Base-by-base conservation (phyloP, 177 flowering plant genomes). In the Vitis hybrid region DNA sequence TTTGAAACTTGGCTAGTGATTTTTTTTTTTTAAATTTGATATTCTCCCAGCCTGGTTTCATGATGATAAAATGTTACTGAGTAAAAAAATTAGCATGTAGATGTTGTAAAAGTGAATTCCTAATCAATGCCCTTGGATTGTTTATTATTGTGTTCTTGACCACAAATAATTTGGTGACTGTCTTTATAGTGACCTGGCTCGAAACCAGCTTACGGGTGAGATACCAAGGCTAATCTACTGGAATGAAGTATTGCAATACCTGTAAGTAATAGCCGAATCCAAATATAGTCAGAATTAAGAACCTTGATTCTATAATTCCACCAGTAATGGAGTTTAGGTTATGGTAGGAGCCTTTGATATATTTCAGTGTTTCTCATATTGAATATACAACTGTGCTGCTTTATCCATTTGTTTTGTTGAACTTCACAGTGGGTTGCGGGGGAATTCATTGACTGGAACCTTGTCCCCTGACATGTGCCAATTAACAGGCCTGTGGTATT, bases 391-490 rank as follows among this genome's bases (percentile, higher is more conserved):
- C 48, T n/a, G 49, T 62, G 67, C 18, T 5, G 39, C 3, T 26
- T 51, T 10, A 65, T 51, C 33, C 22, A 22, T 51, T 51, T 11
- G 18, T 11, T 15, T 13, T 22, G 48, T 59, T 55, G 16, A 31
- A 48, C 20, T 61, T 33, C 55, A 5, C 74, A 94, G 98, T 10
- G 98, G 97, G 2, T 69, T 94, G 64, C 80, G 98, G 1, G 94
- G 90, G 8, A 94, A 94, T 71, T 79, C 67, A 1, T 76, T 93
- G 67, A 87, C 91, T 10, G 98, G 97, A 70, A 78, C 86, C 14
- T 60, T 94, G 64, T 93, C 98, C 5, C 86, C 90, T 55, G 95
- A 93, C 73, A 92, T 94, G 86, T 94, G 98, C 75, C 97, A 94
- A 73, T 72, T 94, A 66, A 91, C 98, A 20, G 97, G 98, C 60